Base-by-base conservation (phyloP, 768 basidiomycete genomes). In the Mycena sanguinolenta region DNA sequence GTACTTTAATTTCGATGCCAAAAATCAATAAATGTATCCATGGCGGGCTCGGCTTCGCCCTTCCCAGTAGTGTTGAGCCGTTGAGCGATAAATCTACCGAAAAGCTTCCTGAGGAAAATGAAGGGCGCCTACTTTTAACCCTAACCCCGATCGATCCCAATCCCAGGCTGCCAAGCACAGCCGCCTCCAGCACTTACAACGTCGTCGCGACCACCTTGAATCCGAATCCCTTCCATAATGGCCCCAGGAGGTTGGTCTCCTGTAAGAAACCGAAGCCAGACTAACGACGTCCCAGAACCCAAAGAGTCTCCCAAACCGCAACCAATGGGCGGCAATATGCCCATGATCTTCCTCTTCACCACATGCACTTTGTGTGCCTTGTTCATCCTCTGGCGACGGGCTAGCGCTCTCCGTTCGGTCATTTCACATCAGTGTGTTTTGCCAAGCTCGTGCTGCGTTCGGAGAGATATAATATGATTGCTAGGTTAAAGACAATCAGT, bases 331-430 rank as follows among this genome's bases (percentile, higher is more conserved):
- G 85, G 90, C 21, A 88, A 85, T 73, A 81, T 85, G 70, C 80
- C 86, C 25, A 61, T 89, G 68, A 79, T 92, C 4, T 79, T 90
- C 65, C 81, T 92, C 14, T 82, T 88, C 67, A 91, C 89, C 25
- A 86, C 85, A 6, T 91, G 88, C 75, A 87, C 87, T 4, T 77
- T 90, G 1, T 89, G 88, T 69, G 76, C 82, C 4, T 74, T 93
- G 12, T 92, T 91, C 74, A 72, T 93, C 27, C 79, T 93, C 0
- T 92, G 90, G 91, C 83, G 89, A 65, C 82, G 89, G 17, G 88
- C 90, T 17, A 85, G 88, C 67, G 79, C 82, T 0, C 67, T 93
- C 34, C 85, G 89, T 32, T 80, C 83, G 4, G 88, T 90, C 9
- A 90, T 92, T 27, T 88, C 90, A 1, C 90, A 91, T 70, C 87